Evolutionary conservation across 345 rosid genomes (phyloP).

Genomic region (Anacardium occidentale): DNA sequence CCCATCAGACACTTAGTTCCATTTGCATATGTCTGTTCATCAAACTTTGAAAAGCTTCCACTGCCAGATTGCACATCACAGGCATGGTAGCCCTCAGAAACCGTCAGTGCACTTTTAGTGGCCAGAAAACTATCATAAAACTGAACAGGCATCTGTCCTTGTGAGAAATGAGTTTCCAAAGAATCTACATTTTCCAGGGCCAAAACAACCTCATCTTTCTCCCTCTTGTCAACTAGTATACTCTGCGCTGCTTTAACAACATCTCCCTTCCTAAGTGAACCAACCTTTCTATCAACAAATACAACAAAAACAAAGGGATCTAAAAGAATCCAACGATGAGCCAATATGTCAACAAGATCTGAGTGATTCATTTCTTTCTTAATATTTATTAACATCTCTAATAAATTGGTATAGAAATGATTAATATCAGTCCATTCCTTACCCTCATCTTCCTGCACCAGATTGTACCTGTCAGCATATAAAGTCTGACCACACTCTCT

Average conservation of each 20-base stretch:
- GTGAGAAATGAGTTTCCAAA: conserved; percentile 20
- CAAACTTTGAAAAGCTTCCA: conserved; percentile 32
- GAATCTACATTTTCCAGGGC: conserved; percentile 23
- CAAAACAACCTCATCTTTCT: conserved; percentile 27
- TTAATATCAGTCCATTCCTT: conserved; percentile 69
- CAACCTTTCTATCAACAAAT: conserved; percentile 70
- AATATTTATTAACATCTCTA: conserved; percentile 43
- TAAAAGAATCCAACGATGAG: conserved; percentile 66
- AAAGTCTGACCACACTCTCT: conserved; percentile 56
- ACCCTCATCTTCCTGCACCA: conserved; percentile 40
- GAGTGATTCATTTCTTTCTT: conserved; percentile 52
- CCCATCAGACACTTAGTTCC: conserved; percentile 24
- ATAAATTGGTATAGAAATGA: conserved; percentile 68
- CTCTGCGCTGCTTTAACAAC: conserved; percentile 55
- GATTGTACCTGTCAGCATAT: conserved; percentile 36
- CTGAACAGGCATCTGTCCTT: conserved; percentile 20
- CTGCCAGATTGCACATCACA: conserved; percentile 38
- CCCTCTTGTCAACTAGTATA: conserved; percentile 30
- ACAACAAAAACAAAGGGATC: conserved; percentile 87
- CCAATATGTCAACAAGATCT: conserved; percentile 41
- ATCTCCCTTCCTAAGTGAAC: conserved; percentile 71
- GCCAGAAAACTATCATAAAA: conserved; percentile 31
- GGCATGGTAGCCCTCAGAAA: conserved; percentile 35
- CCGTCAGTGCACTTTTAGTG: conserved; percentile 42
- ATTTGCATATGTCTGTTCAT: conserved; percentile 22